phyloP scores from a whole-genome alignment of 2,329 filamentous ascomycete species.

The Chaetomium sp. region DNA sequence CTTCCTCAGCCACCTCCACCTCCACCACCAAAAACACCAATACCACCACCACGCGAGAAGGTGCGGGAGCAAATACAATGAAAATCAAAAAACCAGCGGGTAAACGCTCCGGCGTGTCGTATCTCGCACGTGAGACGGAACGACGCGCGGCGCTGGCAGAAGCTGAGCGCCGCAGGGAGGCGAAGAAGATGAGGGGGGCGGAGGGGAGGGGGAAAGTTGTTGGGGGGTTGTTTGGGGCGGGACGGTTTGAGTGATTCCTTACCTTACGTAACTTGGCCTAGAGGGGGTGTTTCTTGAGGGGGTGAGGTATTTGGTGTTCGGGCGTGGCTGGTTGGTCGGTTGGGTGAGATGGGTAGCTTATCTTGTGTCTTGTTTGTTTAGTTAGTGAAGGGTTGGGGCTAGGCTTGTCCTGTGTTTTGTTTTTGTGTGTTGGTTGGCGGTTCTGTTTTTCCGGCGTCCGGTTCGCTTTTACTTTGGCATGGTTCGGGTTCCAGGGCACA shows the following conservation, averaged over 20 bases:
- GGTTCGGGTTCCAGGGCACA: too few relatives aligned
- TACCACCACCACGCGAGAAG: background rate
- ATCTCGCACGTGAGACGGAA: constrained; percentile 54
- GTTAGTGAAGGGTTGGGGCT: too few relatives aligned
- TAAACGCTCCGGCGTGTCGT: constrained; percentile 55
- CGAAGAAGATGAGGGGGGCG: constrained; percentile 51
- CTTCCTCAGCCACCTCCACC: constrained; percentile 23
- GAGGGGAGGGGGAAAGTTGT: constrained; percentile 51
- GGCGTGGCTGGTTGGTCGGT: too few relatives aligned
- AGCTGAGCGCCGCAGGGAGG: constrained; percentile 52
- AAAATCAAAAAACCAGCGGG: constrained; percentile 3
- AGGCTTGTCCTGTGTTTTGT: too few relatives aligned
- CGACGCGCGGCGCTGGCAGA: constrained; percentile 48
- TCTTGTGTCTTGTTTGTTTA: too few relatives aligned
- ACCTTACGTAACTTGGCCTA: background rate
- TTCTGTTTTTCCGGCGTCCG: too few relatives aligned
- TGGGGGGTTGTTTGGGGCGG: constrained; percentile 51
- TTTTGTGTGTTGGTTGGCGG: too few relatives aligned
- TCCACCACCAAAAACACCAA: constrained; percentile 29
- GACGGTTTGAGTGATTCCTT: constrained; percentile 40
- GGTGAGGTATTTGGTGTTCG: too few relatives aligned
- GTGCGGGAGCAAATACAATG: constrained; percentile 14
- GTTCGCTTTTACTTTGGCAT: too few relatives aligned
- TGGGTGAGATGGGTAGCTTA: too few relatives aligned
- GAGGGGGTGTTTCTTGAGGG: background rate